Evolutionary conservation across 495 filamentous ascomycete genomes (phyloP), one percentile per base, ranked within the genome.

Genomic region (Parachaetomium inaequale): DNA sequence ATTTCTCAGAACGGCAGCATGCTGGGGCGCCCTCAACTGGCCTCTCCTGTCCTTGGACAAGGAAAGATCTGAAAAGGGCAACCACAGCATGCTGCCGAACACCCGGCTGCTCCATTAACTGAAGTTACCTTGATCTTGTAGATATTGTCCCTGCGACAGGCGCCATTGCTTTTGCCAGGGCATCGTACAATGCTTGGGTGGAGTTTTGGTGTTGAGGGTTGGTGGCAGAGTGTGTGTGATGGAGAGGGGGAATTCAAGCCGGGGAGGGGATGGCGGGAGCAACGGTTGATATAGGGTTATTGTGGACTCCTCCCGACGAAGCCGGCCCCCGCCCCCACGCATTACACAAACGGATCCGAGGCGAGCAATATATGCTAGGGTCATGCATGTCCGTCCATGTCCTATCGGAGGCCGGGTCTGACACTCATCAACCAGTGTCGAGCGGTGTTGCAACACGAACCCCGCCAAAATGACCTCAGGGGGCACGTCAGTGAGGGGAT

Each of bases 1-100:
- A 81, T 74, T 73, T 74, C 71, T 78, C 72, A 70, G 68, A 70
- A 58, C 68, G 56, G 64, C 49, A 43, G 32, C 56, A 21, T 38
- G 29, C 56, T 49, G 43, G 6, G 45, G 43, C 21, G 21, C 21
- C 43, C 56, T 36, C 43, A 11, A 26, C 32, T 21, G 5, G 12
- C 29, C 12, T 28, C 21, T n/a, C 32, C 43, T 19, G 45, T 7
- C 12, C 2, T 50, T 17, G 29, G 10, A n/a, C 43, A n/a, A 23
- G 21, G 31, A 38, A 21, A 5, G 3, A 7, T 36, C 31, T 4
- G 7, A 1, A 47, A 17, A 36, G 43, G 56, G 31, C 19, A n/a
- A n/a, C 31, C 56, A 38, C 43, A 58, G 56, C 43, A 50, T 31
- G 43, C 45, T 58, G 56, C 23, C 56, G 56, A 58, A 58, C 56